Evolutionary conservation across 495 filamentous ascomycete species (phyloP).

Genomic region (Lindgomyces ingoldianus): DNA sequence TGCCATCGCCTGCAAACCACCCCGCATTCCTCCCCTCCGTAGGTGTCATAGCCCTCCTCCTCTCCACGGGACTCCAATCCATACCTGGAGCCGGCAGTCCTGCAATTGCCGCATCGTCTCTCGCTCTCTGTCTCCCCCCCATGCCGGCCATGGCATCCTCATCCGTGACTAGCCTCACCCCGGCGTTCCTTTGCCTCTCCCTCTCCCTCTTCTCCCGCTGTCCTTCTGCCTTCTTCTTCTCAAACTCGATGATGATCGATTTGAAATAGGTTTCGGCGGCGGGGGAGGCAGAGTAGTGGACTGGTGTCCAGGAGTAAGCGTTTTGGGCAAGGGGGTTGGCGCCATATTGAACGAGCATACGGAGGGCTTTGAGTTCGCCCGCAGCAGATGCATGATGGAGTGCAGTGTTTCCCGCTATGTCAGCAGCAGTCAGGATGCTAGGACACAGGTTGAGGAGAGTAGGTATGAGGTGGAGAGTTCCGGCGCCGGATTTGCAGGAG

Average conservation of each 20-base stretch:
- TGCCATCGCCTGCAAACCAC: conserved; percentile 20
- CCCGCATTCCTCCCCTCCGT: conserved; percentile 35
- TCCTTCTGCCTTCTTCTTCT: conserved; percentile 44
- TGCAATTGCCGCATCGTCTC: conserved; percentile 32
- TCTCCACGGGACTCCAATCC: conserved; percentile 44
- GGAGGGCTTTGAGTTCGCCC: conserved; percentile 71
- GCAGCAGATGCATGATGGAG: conserved; percentile 68
- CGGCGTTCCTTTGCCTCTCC: conserved; percentile 35
- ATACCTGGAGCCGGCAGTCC: conserved; percentile 31
- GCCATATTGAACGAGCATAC: conserved; percentile 68
- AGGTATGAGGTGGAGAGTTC: conserved; percentile 35
- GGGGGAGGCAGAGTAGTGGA: conserved; percentile 70
- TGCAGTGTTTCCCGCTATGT: conserved; percentile 72
- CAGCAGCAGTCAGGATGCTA: conserved; percentile 42
- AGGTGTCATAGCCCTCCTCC: conserved; percentile 42
- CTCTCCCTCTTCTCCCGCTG: conserved; percentile 36
- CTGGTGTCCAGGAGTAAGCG: conserved; percentile 68
- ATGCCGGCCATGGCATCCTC: conserved; percentile 34
- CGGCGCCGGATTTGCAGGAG: conserved; percentile 33
- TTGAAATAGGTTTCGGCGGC: conserved; percentile 76
- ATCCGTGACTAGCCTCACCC: conserved; percentile 42
- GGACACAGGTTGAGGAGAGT: conserved; percentile 32
- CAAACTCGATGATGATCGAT: conserved; percentile 61
- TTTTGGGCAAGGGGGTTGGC: conserved; percentile 67
- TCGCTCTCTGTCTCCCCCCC: conserved; percentile 25